Conservation (phyloP, 1,284 basidiomycete species). For the Tylopilus microsporus region DNA sequence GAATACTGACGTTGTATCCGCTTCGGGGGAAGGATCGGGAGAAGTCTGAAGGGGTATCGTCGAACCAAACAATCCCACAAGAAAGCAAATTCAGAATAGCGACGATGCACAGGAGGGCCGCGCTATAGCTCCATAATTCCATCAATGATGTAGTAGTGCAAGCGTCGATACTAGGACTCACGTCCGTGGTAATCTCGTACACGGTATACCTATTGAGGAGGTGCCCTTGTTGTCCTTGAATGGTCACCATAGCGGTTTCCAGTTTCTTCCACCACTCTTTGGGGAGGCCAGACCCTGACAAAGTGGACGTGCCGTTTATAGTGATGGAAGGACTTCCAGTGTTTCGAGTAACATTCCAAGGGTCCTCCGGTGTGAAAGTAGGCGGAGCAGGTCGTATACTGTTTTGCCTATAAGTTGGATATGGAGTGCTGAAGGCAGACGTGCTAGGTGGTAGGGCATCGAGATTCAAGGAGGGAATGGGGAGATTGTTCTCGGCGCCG, state of each 20-base stretch:
- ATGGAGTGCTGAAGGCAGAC: constrained; percentile 44
- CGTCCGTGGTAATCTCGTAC: constrained; percentile 77
- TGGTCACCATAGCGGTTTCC: constrained; percentile 64
- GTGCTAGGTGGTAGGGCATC: constrained; percentile 49
- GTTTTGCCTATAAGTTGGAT: constrained; percentile 39
- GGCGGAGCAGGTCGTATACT: constrained; percentile 37
- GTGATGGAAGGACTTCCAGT: constrained; percentile 23
- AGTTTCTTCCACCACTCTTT: constrained; percentile 81
- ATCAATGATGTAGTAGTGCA: constrained; percentile 8
- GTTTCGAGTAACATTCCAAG: constrained; percentile 53
- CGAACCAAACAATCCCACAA: constrained; percentile 78
- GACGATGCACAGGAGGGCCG: constrained; percentile 59
- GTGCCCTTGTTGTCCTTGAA: constrained; percentile 83
- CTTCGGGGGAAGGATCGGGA: constrained; percentile 87
- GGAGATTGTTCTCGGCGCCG: constrained; percentile 65
- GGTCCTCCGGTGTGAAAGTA: constrained; percentile 61
- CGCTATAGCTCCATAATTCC: constrained; percentile 38
- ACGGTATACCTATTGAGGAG: constrained; percentile 78
- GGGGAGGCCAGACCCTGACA: constrained; percentile 68
- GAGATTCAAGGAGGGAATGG: constrained; percentile 65
- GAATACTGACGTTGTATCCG: constrained; percentile 71
- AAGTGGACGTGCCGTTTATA: constrained; percentile 49
- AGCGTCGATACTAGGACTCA: constrained; percentile 37
- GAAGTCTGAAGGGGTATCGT: constrained; percentile 86
- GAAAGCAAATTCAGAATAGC: constrained; percentile 89